Evolutionary conservation across 345 rosid species (phyloP).

Genomic region (Lumnitzera racemosa): DNA sequence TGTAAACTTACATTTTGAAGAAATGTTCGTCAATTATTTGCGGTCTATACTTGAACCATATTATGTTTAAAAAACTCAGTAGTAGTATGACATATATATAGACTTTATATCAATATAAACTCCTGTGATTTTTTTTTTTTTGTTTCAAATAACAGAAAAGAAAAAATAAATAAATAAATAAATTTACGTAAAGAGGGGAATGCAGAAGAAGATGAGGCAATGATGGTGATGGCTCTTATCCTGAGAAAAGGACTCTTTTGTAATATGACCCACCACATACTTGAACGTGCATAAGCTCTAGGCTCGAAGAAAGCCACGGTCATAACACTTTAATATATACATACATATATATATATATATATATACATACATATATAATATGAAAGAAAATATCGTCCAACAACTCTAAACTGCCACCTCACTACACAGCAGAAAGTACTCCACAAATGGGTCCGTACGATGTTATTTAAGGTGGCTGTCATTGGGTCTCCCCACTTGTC

Average conservation of each 20-base stretch:
- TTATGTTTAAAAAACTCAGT: no score
- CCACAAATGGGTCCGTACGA: slow-evolving; percentile 15
- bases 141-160: slow-evolving; percentile 4
- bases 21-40: no score
- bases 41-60: no score
- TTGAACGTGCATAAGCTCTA: slow-evolving; percentile 35
- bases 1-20: no score
- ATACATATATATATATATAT: neutral
- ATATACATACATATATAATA: neutral
- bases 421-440: slow-evolving; percentile 19
- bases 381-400: slow-evolving; percentile 1
- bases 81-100: no score
- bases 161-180: neutral
- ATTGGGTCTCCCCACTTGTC: slow-evolving; percentile 18
- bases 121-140: slow-evolving; percentile 5
- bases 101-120: neutral
- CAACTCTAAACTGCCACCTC: slow-evolving; percentile 28
- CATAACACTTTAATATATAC: neutral
- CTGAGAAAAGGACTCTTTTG: neutral
- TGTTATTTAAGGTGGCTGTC: slow-evolving; percentile 10
- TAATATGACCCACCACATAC: slow-evolving; percentile 18
- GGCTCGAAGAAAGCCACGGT: slow-evolving; percentile 34
- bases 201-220: neutral
- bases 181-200: neutral
- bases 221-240: slow-evolving; percentile 7